Conservation (phyloP, 306 rosid genomes). For the Cucumis cinereus region DNA sequence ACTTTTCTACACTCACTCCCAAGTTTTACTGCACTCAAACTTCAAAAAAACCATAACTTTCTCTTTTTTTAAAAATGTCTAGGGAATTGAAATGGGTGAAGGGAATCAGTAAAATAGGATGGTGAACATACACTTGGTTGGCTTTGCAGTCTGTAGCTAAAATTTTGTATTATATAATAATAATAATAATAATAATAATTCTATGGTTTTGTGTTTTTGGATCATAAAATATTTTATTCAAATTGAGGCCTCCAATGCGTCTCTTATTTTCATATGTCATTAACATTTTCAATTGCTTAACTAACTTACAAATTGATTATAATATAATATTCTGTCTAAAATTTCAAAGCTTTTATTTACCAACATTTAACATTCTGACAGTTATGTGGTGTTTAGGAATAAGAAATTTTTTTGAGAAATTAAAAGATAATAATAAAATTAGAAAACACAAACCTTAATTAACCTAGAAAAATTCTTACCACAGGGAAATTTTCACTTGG, state of each 20-base stretch:
- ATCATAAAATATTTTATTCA: not conserved
- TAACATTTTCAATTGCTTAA: not conserved
- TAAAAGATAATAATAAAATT: too few species aligned
- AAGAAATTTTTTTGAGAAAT: too few species aligned
- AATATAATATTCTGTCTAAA: too few species aligned
- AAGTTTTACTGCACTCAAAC: conserved; percentile 20
- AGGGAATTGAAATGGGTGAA: conserved; percentile 32
- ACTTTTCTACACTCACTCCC: conserved; percentile 60
- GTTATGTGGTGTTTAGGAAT: too few species aligned
- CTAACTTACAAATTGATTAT: not conserved
- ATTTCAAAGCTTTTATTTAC: too few species aligned
- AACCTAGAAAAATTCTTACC: too few species aligned
- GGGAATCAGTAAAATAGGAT: conserved; percentile 13
- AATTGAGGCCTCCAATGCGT: not conserved
- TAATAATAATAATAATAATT: not conserved
- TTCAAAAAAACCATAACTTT: not conserved
- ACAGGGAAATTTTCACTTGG: too few species aligned
- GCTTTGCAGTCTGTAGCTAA: not conserved
- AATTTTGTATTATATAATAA: not conserved
- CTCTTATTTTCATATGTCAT: not conserved
- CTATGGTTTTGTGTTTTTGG: not conserved
- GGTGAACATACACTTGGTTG: not conserved
- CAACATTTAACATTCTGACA: too few species aligned
- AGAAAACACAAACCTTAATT: too few species aligned
- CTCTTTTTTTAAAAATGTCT: not conserved